A percentile compares a stretch with the other conserved stretches of the same genome.
Conservation (phyloP, 78 protist species). For the Dictyostelium brefeldianum region DNA sequence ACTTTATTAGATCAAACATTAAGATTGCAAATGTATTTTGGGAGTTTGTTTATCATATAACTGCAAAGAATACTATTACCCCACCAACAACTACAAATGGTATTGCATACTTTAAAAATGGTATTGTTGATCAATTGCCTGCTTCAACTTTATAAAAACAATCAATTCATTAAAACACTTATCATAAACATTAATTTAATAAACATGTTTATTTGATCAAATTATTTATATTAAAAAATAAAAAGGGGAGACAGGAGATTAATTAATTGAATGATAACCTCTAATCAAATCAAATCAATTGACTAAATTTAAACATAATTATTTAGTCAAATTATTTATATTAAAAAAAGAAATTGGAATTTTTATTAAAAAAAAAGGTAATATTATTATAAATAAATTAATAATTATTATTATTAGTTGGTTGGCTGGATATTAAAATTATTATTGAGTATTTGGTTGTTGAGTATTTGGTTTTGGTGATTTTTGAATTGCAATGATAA, state of each 20-base stretch:
- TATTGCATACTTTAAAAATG: too few species aligned
- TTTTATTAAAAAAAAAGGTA: neutral
- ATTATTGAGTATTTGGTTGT: neutral
- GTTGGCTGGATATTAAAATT: neutral
- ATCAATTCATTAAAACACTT: neutral
- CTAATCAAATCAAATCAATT: too few species aligned
- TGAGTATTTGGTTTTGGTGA: neutral
- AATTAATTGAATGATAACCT: too few species aligned
- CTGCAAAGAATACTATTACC: conserved; percentile 7
- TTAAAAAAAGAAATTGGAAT: neutral
- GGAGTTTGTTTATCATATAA: neutral
- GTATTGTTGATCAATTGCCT: neutral
- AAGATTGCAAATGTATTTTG: conserved; percentile 1
- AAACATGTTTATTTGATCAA: too few species aligned
- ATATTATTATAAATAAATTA: too few species aligned
- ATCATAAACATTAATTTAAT: too few species aligned
- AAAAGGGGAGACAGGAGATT: too few species aligned
- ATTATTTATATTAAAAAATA: too few species aligned
- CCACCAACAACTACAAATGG: conserved; percentile 6
- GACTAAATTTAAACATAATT: too few species aligned
- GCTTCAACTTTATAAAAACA: conserved; percentile 12
- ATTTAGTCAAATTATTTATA: too few species aligned
- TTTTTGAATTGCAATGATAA: conserved; percentile 18
- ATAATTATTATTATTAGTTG: too few species aligned
- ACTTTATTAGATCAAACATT: conserved; percentile 16